These are phyloP conservation scores for Geranium incanum DNA, from an alignment of 441 rosid genomes.

Conservation along the genomic window DNA sequence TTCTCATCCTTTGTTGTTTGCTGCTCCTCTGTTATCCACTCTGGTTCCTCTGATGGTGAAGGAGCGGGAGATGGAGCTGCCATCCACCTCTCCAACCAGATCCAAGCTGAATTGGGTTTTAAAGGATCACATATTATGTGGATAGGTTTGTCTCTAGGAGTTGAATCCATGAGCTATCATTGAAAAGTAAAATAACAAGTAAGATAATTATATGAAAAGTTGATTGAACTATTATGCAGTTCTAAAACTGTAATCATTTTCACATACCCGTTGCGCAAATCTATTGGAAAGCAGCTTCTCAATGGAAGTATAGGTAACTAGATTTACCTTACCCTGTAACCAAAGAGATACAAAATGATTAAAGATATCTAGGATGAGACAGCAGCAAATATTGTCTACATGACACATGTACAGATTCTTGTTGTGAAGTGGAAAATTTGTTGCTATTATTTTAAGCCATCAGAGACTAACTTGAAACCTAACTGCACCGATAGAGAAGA, in stretches of 20 bases:
- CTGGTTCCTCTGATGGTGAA: constrained; percentile 31
- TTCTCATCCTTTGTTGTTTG: constrained; percentile 35
- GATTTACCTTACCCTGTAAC: constrained; percentile 41
- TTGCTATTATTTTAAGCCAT: no score
- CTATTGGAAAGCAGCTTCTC: constrained; percentile 66
- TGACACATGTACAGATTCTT: background rate
- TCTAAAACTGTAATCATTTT: constrained; percentile 13
- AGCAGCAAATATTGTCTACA: constrained; percentile 2
- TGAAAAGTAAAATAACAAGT: constrained; percentile 16
- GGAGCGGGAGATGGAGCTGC: constrained; percentile 37
- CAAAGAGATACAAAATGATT: constrained; percentile 15
- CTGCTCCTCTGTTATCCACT: constrained; percentile 27
- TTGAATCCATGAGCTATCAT: constrained; percentile 71
- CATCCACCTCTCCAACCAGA: constrained; percentile 98
- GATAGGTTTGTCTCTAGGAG: constrained; percentile 57
- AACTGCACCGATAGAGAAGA: no score
- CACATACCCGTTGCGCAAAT: constrained; percentile 76
- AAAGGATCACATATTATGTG: constrained; percentile 73
- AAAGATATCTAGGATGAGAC: background rate
- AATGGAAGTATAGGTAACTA: constrained; percentile 35
- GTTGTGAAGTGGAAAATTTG: background rate
- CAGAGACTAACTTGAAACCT: no score
- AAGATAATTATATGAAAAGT: background rate
- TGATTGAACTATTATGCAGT: background rate
- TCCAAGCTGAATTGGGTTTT: constrained; percentile 75